Percentiles rank a stretch among this genome's conserved stretches.
These are phyloP conservation scores for Xylariaceae sp. DNA, from an alignment of 2,329 filamentous ascomycete species.

Conservation along the genomic window DNA sequence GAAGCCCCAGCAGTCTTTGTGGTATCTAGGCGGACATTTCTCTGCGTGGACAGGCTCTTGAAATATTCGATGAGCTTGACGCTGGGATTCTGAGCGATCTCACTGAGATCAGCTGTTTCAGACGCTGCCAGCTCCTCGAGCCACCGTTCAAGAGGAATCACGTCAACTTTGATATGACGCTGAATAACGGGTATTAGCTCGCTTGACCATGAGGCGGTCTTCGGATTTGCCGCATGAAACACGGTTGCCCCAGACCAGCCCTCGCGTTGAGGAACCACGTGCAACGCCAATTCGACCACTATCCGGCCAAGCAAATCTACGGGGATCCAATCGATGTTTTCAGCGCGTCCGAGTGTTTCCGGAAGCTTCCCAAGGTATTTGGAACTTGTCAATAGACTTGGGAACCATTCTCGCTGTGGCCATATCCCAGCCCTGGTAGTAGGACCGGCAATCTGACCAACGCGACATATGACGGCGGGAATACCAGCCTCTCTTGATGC, in stretches of 20 bases:
- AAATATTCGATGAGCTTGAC: conserved; percentile 16
- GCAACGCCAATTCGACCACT: conserved; percentile 18
- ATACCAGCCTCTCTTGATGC: conserved; percentile 16
- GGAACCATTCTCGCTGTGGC: conserved; percentile 24
- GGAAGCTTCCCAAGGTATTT: conserved; percentile 23
- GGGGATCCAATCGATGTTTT: conserved; percentile 20
- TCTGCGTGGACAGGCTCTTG: conserved; percentile 7
- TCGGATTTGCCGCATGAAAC: conserved; percentile 21
- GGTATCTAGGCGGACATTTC: neutral
- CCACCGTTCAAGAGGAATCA: conserved; percentile 16
- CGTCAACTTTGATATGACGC: conserved; percentile 2
- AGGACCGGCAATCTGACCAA: conserved; percentile 24
- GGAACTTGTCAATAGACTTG: conserved; percentile 24
- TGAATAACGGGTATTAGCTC: conserved; percentile 9
- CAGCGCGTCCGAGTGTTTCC: conserved; percentile 12
- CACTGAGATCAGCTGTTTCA: conserved; percentile 3
- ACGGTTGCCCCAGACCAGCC: conserved; percentile 8
- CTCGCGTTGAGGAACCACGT: neutral
- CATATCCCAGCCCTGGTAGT: conserved; percentile 15
- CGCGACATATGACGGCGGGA: conserved; percentile 14
- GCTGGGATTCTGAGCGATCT: conserved; percentile 12
- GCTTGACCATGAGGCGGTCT: conserved; percentile 12
- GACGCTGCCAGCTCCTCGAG: conserved; percentile 17
- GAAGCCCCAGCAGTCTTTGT: conserved; percentile 5
- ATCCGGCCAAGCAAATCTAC: conserved; percentile 15